Evolutionary conservation across 169 alveolate genomes (phyloP).

Genomic region (Babesia bovis): DNA sequence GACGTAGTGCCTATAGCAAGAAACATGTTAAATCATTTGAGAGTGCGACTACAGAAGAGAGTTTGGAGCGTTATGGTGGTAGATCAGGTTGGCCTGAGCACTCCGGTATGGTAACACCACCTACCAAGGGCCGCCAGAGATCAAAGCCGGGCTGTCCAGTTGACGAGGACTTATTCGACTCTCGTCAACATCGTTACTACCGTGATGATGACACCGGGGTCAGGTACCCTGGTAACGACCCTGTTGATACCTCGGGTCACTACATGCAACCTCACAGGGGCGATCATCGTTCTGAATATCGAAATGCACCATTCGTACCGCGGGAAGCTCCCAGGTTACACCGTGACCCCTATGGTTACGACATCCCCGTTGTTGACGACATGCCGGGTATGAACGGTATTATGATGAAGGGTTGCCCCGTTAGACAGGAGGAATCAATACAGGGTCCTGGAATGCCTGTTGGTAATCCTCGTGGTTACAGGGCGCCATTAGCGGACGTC

Average conservation of each 20-base stretch:
- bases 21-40: conserved; percentile 23
- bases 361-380: conserved; percentile 22
- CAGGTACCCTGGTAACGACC: not conserved
- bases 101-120: conserved; percentile 10
- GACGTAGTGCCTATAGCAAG: conserved; percentile 18
- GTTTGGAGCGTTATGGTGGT: conserved; percentile 27
- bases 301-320: not conserved
- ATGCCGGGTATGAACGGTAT: conserved; percentile 37
- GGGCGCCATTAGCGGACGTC: not conserved
- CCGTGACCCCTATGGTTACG: conserved; percentile 30
- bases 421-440: not conserved
- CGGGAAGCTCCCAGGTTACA: not conserved
- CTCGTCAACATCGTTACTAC: not conserved
- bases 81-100: conserved; percentile 27
- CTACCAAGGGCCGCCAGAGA: not conserved
- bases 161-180: not conserved
- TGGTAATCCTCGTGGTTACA: not conserved
- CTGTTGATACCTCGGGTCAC: not conserved
- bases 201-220: not conserved
- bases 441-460: not conserved
- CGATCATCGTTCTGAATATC: not conserved
- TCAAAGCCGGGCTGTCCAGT: not conserved
- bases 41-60: conserved; percentile 48
- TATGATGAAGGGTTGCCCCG: not conserved
- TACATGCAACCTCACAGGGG: not conserved